Base-by-base conservation (phyloP, 1,139 yeast genomes). In the Yamadazyma siamensis region DNA sequence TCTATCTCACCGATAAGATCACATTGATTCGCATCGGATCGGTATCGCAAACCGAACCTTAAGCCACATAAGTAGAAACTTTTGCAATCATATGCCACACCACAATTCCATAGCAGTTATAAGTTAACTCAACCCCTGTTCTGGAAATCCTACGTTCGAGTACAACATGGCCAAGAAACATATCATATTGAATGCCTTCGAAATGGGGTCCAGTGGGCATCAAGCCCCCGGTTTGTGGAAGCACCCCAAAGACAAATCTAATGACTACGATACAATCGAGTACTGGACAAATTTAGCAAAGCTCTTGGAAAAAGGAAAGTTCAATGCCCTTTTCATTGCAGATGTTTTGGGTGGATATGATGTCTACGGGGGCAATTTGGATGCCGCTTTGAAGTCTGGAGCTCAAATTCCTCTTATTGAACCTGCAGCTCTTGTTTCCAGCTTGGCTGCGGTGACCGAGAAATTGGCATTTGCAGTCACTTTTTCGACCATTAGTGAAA, bases 281-380 rank as follows among this genome's bases (percentile, higher is more conserved):
- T 64, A 66, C 45, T 71, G 76, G 76, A 59, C 57, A 9, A 52
- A 66, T 27, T 43, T 69, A 13, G 75, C 75, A 4, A 56, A 66
- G 38, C 33, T 62, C 13, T 54, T 71, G 26, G 77, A 71, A 39
- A 54, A 54, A 33, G 76, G 74, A 3, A 64, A 69, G 41, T 53
- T 71, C 34, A 65, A 65, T 38, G 64, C 64, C 2, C 39, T 70
- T 9, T 71, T 71, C 42, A 48, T 71, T 35, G 76, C 75, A 23
- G 77, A 71, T 48, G 67, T 65, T 3, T 47, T 69, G 17, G 73
- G 73, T 5, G 61, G 62, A 4, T 66, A 61, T 41, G 71, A 65
- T 41, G 69, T 62, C 6, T 65, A 59, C 38, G 58, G 63, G 33
- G 36, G 49, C 3, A 62, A 65, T 35, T 47, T 56, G 26, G 48